phyloP scores from a whole-genome alignment of 805 yeast species.

The Tetrapisispora phaffii region DNA sequence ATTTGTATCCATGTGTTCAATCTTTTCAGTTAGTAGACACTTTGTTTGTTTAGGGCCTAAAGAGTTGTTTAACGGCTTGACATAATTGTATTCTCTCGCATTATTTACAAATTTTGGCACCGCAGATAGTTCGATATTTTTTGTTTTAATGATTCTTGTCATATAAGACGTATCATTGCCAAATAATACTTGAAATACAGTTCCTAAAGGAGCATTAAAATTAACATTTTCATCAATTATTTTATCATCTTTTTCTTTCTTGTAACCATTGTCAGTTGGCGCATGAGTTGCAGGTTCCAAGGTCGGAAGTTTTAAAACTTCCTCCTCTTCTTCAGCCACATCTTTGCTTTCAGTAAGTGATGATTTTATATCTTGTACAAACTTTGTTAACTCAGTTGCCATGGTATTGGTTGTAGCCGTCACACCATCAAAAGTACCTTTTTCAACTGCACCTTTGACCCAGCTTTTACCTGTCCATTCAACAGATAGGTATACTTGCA shows the following conservation, averaged over 20 bases:
- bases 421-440: constrained; percentile 65
- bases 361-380: constrained; percentile 14
- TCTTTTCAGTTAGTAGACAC: constrained; percentile 47
- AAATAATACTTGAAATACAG: constrained; percentile 46
- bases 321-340: constrained; percentile 12
- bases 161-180: constrained; percentile 48
- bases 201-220: constrained; percentile 58
- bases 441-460: constrained; percentile 69
- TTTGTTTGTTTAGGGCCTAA: constrained; percentile 67
- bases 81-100: constrained; percentile 43
- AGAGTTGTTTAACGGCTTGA: constrained; percentile 50
- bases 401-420: constrained; percentile 44
- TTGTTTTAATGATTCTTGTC: constrained; percentile 39
- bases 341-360: constrained; percentile 4
- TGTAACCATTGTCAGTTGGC: constrained; percentile 37
- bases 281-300: constrained; percentile 34
- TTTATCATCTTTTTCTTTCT: constrained; percentile 40
- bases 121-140: constrained; percentile 49
- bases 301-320: constrained; percentile 21
- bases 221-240: constrained; percentile 41
- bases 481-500: constrained; percentile 45
- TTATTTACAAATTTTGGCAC: constrained; percentile 35
- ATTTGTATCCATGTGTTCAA: constrained; percentile 41
- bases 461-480: constrained; percentile 72
- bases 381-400: constrained; percentile 38